Evolutionary conservation across 306 rosid genomes (phyloP), one percentile per base, ranked within the genome.

Genomic region (Hippophae rhamnoides): DNA sequence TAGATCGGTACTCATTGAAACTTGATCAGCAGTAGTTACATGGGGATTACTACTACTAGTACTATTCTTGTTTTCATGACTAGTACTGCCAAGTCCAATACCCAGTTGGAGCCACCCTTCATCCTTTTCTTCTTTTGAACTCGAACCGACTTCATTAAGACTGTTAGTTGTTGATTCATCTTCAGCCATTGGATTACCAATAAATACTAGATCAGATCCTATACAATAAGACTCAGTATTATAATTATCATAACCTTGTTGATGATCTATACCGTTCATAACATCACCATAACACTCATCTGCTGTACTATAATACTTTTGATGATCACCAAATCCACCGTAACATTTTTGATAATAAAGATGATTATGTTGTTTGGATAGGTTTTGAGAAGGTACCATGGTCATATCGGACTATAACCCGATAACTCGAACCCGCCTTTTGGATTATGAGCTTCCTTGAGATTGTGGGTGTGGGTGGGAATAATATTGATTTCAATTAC

Each of bases 91-190:
- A 13, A 31, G 26, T 47, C 95, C 97, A 48, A 93, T 80, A 67
- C 93, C 72, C 68, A 93, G 74, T 70, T 86, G 86, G 44, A 92
- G 99, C 99, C 99, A 92, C 9, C 62, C 69, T 10, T 27, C 73
- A 13, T 62, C 70, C 13, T 42, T 69, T 41, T 59, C 60, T 7
- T 53, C 64, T 7, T 67, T 71, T 8, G 55, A 62, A 40, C 65
- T 69, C 1, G 85, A 81, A 40, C 74, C 79, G 1, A 69, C 57
- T 40, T 74, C 71, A 42, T 74, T 61, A 41, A 80, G 59, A 62
- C 68, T 75, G 63, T 77, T 76, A 47, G 75, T 70, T 61, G 80
- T 77, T 8, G 89, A 76, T 56, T 81, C 88, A 49, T 83, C 87
- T 62, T 81, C 82, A 7, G 95, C 98, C 98, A 89, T 86, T 51